phyloP scores from a whole-genome alignment of 2,329 filamentous ascomycete genomes.

The Pseudogymnoascus sp. region DNA sequence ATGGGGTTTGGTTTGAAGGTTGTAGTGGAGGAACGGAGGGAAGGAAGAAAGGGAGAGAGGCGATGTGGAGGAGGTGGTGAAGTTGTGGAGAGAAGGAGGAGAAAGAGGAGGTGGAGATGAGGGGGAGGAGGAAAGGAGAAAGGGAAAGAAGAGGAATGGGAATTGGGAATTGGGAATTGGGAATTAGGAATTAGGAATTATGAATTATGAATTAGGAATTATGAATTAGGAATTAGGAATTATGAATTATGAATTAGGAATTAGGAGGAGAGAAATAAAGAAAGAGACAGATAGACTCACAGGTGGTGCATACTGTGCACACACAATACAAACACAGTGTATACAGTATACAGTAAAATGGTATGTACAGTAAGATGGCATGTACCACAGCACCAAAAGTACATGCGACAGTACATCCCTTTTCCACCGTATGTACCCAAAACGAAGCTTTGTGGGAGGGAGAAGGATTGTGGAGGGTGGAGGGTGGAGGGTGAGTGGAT shows the following conservation, averaged over 20 bases:
- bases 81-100: neutral
- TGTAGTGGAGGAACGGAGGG: neutral
- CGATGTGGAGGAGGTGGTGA: neutral
- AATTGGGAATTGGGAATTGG: neutral
- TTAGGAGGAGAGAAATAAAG: neutral
- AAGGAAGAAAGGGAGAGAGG: neutral
- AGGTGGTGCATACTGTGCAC: neutral
- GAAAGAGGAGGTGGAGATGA: neutral
- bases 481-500: neutral
- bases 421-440: no score
- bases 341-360: neutral
- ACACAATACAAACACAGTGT: neutral
- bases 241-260: neutral
- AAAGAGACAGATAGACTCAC: neutral
- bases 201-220: no score
- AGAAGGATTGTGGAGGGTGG: neutral
- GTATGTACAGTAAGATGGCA: no score
- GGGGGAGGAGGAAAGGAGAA: neutral
- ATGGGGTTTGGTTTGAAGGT: neutral
- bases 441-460: neutral
- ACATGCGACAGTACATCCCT: neutral
- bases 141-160: no score
- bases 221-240: neutral
- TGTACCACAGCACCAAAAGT: neutral
- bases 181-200: neutral